Conservation (phyloP, 371 early-diverging fungal species). For the Mucor irregularis region DNA sequence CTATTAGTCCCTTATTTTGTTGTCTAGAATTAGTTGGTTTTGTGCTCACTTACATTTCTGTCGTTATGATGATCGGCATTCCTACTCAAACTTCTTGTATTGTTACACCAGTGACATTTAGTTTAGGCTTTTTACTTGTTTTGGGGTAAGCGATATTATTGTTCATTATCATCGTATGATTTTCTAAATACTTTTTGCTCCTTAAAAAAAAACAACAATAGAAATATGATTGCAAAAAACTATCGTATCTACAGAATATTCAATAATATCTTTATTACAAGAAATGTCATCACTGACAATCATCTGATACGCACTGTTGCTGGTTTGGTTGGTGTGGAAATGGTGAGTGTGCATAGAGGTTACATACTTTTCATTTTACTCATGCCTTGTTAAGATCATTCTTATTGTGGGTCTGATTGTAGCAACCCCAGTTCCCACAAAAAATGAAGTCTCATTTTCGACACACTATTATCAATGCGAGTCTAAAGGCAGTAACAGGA, state of each 20-base stretch:
- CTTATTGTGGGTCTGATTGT: conserved; percentile 40
- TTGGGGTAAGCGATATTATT: conserved; percentile 36
- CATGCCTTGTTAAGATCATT: conserved; percentile 32
- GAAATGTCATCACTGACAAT: conserved; percentile 57
- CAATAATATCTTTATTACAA: conserved; percentile 61
- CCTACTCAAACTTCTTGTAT: conserved; percentile 49
- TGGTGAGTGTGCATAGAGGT: conserved; percentile 44
- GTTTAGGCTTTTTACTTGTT: conserved; percentile 57
- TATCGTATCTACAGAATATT: conserved; percentile 64
- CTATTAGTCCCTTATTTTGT: conserved; percentile 56
- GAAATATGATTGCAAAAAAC: conserved; percentile 67
- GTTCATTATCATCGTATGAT: not conserved
- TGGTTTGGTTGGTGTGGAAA: conserved; percentile 42
- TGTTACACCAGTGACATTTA: conserved; percentile 48
- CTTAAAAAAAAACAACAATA: not conserved
- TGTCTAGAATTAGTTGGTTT: conserved; percentile 60
- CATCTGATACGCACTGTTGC: conserved; percentile 55
- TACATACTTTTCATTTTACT: not conserved
- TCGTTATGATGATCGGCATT: conserved; percentile 51
- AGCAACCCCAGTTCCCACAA: conserved; percentile 36
- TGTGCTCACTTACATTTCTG: conserved; percentile 52
- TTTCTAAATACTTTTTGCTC: not conserved
- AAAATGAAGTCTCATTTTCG: conserved; percentile 39
- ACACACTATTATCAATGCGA: conserved; percentile 52
- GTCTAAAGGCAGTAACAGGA: conserved; percentile 19